These are phyloP conservation scores for Diaporthe amygdali DNA, from an alignment of 2,329 filamentous ascomycete genomes.

Conservation along the genomic window DNA sequence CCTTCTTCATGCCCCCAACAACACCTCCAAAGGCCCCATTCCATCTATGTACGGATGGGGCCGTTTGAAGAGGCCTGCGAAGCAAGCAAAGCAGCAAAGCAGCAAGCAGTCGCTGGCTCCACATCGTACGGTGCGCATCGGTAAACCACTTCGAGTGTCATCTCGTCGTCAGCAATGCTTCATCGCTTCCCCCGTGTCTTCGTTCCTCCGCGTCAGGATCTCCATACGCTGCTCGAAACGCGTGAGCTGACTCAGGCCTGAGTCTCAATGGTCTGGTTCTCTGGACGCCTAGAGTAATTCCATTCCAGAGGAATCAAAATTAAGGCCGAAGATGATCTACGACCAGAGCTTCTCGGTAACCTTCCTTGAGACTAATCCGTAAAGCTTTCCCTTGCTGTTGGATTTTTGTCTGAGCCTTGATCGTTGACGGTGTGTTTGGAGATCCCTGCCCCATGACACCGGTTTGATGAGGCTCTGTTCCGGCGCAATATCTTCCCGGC, in stretches of 20 bases:
- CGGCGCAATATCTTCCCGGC: background rate
- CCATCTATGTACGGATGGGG: background rate
- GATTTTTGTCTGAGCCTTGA: background rate
- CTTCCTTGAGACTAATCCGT: conserved; percentile 10
- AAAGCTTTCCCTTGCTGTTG: conserved; percentile 6
- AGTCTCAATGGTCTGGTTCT: background rate
- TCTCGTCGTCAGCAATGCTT: background rate
- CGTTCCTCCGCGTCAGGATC: background rate
- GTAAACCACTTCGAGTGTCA: background rate
- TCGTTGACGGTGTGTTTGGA: conserved; percentile 8
- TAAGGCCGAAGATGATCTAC: background rate
- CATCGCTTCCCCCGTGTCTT: background rate
- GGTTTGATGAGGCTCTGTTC: conserved; percentile 5
- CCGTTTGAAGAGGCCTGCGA: background rate
- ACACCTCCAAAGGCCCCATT: background rate
- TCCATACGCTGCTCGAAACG: background rate
- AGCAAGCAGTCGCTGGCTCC: background rate
- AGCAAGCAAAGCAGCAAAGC: no score
- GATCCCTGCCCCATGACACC: conserved; percentile 1
- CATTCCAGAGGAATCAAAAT: background rate
- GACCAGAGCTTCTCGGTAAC: background rate
- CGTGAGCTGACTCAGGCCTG: background rate
- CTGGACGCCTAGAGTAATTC: background rate
- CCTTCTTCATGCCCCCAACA: conserved; percentile 3
- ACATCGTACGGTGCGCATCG: background rate